phyloP scores from a whole-genome alignment of 345 rosid species.

The Hirschfeldia incana region DNA sequence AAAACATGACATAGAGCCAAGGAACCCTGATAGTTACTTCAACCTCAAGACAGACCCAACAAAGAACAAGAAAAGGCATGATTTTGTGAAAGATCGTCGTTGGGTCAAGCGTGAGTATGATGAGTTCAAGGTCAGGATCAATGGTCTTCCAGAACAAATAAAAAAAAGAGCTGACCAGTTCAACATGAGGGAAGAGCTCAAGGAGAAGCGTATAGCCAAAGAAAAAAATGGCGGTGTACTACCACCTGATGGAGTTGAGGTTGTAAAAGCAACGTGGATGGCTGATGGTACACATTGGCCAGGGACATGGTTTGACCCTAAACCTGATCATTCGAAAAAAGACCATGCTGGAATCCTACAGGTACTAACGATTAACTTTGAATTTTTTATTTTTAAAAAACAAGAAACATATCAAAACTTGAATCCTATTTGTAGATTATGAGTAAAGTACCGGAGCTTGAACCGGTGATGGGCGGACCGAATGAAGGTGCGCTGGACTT shows the following conservation, averaged over 20 bases:
- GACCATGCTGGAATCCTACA: conserved; percentile 87
- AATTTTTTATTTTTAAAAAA: background rate
- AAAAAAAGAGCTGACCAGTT: conserved; percentile 62
- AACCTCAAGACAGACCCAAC: conserved; percentile 70
- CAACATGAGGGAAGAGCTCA: conserved; percentile 59
- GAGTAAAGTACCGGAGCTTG: conserved; percentile 80
- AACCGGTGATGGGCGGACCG: conserved; percentile 65
- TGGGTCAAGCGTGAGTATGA: conserved; percentile 98
- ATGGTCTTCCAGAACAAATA: conserved; percentile 77
- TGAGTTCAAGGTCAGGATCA: conserved; percentile 93
- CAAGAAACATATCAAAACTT: conserved; percentile 15
- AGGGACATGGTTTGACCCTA: conserved; percentile 74
- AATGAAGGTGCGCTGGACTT: conserved; percentile 71
- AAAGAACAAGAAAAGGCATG: conserved; percentile 75
- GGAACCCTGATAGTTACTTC: conserved; percentile 93
- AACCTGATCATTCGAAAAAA: conserved; percentile 73
- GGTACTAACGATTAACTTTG: conserved; percentile 23
- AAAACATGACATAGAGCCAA: conserved; percentile 85
- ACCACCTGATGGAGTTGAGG: conserved; percentile 51
- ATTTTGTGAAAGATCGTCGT: conserved; percentile 88
- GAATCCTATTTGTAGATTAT: conserved; percentile 48
- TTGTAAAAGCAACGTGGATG: conserved; percentile 89
- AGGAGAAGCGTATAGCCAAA: conserved; percentile 55
- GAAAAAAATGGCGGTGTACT: conserved; percentile 61
- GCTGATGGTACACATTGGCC: conserved; percentile 99